phyloP scores from a whole-genome alignment of 345 rosid species.

The Moricandia arvensis region DNA sequence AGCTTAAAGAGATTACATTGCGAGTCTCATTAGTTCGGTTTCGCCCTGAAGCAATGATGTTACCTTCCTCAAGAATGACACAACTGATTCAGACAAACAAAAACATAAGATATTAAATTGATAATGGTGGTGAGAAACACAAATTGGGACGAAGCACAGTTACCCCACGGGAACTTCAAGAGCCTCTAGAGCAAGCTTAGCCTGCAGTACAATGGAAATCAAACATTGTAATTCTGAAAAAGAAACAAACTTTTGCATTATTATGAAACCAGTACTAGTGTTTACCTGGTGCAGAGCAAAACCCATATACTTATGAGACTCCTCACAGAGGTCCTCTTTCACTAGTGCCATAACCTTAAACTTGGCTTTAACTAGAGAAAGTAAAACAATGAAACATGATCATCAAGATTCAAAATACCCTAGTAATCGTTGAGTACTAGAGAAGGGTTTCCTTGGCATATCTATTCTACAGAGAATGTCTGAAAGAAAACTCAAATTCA shows the following conservation, averaged over 20 bases:
- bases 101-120: background rate
- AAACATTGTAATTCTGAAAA: background rate
- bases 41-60: conserved; percentile 58
- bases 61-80: conserved; percentile 52
- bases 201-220: conserved; percentile 41
- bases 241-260: background rate
- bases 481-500: background rate
- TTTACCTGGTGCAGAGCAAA: conserved; percentile 59
- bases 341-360: background rate
- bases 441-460: background rate
- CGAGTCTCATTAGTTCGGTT: conserved; percentile 66
- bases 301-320: conserved; percentile 45
- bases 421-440: background rate
- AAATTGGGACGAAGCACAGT: background rate
- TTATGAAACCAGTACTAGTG: background rate
- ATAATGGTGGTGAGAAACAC: background rate
- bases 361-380: background rate
- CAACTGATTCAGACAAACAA: conserved; percentile 46
- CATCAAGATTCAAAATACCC: background rate
- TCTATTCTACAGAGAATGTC: no score
- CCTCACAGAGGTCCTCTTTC: background rate
- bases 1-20: conserved; percentile 38
- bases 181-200: conserved; percentile 65
- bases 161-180: conserved; percentile 91
- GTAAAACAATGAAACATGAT: background rate